Evolutionary conservation across 768 basidiomycete species (phyloP).

Genomic region (Exidia glandulosa): DNA sequence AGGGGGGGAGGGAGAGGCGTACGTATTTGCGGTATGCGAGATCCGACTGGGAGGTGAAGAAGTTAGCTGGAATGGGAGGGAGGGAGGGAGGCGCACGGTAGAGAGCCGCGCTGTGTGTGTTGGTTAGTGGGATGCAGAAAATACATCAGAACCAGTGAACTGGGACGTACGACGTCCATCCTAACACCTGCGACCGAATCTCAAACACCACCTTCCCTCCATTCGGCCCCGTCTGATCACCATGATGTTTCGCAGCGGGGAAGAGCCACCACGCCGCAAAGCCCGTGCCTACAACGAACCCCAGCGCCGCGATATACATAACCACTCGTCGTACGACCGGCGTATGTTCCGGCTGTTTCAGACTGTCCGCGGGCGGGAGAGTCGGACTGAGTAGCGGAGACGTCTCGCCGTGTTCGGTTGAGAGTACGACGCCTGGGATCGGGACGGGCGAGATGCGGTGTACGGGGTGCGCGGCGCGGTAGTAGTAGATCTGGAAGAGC

Average conservation of each 20-base stretch:
- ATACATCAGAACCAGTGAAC: too few species aligned
- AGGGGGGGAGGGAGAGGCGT: slow-evolving; percentile 18
- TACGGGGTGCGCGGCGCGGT: slow-evolving; percentile 48
- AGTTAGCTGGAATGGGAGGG: background rate
- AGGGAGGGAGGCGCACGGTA: slow-evolving; percentile 49
- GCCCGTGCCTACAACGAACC: slow-evolving; percentile 64
- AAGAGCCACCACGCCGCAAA: slow-evolving; percentile 55
- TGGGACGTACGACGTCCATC: slow-evolving; percentile 84
- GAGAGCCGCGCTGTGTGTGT: too few species aligned
- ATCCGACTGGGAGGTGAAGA: slow-evolving; percentile 37
- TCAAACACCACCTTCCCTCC: slow-evolving; percentile 22
- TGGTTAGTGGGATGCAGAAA: too few species aligned
- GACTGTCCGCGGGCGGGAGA: background rate
- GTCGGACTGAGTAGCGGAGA: slow-evolving; percentile 1
- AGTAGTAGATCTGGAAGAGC: slow-evolving; percentile 84
- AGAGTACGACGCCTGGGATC: background rate
- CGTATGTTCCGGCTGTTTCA: background rate
- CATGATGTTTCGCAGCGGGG: too few species aligned
- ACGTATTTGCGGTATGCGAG: slow-evolving; percentile 83
- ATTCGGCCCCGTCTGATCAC: too few species aligned
- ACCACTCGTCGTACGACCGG: slow-evolving; percentile 11
- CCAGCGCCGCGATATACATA: slow-evolving; percentile 33
- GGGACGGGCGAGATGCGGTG: slow-evolving; percentile 10
- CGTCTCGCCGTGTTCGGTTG: slow-evolving; percentile 14
- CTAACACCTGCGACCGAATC: slow-evolving; percentile 58